A percentile compares a stretch with the other conserved stretches of the same genome.
Conservation (phyloP, 2,329 filamentous ascomycete species). For the Nannizzia gypsea region DNA sequence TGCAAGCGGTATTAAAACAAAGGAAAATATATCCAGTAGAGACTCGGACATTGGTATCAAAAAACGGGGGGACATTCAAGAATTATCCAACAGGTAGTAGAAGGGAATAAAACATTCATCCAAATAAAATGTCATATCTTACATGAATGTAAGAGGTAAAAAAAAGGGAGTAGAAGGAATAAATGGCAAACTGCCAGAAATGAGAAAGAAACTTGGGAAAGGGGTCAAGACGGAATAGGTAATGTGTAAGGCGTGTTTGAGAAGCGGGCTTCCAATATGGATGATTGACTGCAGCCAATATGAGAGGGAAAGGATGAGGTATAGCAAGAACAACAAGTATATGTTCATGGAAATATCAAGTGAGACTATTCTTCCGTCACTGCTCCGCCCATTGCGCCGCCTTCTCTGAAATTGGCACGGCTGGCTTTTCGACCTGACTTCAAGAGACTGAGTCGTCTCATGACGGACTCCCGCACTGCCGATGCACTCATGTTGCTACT, state of each 20-base stretch:
- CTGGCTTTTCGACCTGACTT: conserved; percentile 60
- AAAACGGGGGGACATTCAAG: background rate
- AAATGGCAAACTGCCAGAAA: conserved; percentile 10
- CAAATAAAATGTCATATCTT: conserved; percentile 2
- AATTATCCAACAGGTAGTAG: conserved; percentile 2
- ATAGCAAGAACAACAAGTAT: conserved; percentile 18
- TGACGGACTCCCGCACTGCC: conserved; percentile 49
- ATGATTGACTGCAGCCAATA: background rate
- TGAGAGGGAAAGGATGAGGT: background rate
- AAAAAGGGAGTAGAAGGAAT: conserved; percentile 7
- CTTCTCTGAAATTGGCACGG: conserved; percentile 38
- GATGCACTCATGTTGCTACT: conserved; percentile 12
- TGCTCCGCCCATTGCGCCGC: conserved; percentile 10
- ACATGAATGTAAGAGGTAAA: conserved; percentile 10
- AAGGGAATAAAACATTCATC: background rate
- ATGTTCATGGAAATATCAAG: conserved; percentile 11
- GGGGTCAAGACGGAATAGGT: conserved; percentile 11
- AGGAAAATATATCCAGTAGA: background rate
- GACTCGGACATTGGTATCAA: background rate
- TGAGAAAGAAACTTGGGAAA: conserved; percentile 13
- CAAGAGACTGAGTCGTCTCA: conserved; percentile 67
- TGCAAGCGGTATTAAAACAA: background rate
- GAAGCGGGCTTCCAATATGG: background rate
- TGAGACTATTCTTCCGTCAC: conserved; percentile 27
- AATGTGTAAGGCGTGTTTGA: background rate